Evolutionary conservation across 768 basidiomycete species (phyloP), one percentile per base, ranked within the genome.

Genomic region (Lentinus tigrinus): DNA sequence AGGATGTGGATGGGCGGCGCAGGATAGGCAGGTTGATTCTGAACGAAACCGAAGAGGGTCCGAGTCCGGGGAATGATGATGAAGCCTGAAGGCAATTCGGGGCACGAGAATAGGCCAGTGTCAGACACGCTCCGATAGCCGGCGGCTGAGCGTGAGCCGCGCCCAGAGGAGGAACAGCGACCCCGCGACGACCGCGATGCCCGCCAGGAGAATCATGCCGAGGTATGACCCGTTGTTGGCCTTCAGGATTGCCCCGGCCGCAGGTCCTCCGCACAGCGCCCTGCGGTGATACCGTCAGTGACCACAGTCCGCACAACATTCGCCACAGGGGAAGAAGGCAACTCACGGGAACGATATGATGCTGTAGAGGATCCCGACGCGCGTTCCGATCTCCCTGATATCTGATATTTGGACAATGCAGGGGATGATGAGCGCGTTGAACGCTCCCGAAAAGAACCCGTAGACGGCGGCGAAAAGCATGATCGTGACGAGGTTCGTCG

Each of bases 291-390:
- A 46, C 28, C 46, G 28, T 54, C 54, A 56, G 43, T 31, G 14
- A 19, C 17, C 21, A 23, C 4, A 14, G 4, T 46, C 23, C 24
- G 43, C 14, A 19, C 19, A 40, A 16, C 44, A 27, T 43, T 9
- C 19, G 28, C 28, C 16, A 14, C n/a, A 36, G 1, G 39, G 9
- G 39, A 40, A 40, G 19, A 40, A 24, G 21, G 21, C 21, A 13
- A 86, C 88, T 78, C 70, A 90, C 87, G 87, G 85, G 38, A 89
- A 75, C 0, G 88, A 84, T 21, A 88, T 82, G 14, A 87, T 70
- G 19, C 76, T 84, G 65, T 88, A 89, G 40, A 89, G 66, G 58
- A 83, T 72, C 19, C 88, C 88, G 42, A 89, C 82, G 46, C 85
- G 77, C 23, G 78, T 77, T 3, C 88, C 88, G 47, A 88, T 81